phyloP scores from a whole-genome alignment of 1,284 basidiomycete genomes.

The Macrocystidia cucumis region DNA sequence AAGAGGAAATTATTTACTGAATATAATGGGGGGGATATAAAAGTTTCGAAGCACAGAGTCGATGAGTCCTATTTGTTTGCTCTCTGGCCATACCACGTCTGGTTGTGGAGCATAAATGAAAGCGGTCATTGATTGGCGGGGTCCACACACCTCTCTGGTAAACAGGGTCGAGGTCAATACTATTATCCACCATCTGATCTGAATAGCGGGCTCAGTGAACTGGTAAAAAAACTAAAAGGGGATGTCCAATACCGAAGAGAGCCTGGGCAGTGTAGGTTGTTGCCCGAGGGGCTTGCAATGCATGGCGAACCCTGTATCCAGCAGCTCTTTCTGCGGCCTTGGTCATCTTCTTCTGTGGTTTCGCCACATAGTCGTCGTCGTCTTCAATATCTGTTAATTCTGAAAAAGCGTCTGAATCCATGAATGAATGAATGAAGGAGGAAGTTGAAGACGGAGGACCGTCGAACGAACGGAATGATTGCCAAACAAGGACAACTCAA shows the following conservation, averaged over 20 bases:
- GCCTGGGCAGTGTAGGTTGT: conserved; percentile 64
- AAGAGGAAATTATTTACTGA: conserved; percentile 32
- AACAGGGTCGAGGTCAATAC: conserved; percentile 64
- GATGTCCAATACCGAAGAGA: conserved; percentile 44
- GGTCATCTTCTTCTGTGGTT: conserved; percentile 13
- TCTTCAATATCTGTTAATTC: conserved; percentile 34
- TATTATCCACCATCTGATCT: conserved; percentile 54
- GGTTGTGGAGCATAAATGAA: background rate
- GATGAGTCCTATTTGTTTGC: conserved; percentile 63
- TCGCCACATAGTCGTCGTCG: conserved; percentile 14
- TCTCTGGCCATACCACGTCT: conserved; percentile 69
- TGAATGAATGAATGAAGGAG: too few species aligned
- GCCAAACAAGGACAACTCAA: too few species aligned
- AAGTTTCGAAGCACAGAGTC: conserved; percentile 68
- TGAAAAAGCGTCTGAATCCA: conserved; percentile 24
- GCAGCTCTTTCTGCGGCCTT: conserved; percentile 10
- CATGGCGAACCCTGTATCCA: conserved; percentile 45
- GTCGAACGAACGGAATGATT: too few species aligned
- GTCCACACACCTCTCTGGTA: conserved; percentile 57
- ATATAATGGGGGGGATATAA: conserved; percentile 70
- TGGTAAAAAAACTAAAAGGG: conserved; percentile 1
- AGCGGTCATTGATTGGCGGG: background rate
- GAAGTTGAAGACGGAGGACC: too few species aligned
- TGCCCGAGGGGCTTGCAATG: conserved; percentile 51
- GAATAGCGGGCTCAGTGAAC: conserved; percentile 3